Conservation (phyloP, 2,329 filamentous ascomycete species). For the Verticillium isaacii region DNA sequence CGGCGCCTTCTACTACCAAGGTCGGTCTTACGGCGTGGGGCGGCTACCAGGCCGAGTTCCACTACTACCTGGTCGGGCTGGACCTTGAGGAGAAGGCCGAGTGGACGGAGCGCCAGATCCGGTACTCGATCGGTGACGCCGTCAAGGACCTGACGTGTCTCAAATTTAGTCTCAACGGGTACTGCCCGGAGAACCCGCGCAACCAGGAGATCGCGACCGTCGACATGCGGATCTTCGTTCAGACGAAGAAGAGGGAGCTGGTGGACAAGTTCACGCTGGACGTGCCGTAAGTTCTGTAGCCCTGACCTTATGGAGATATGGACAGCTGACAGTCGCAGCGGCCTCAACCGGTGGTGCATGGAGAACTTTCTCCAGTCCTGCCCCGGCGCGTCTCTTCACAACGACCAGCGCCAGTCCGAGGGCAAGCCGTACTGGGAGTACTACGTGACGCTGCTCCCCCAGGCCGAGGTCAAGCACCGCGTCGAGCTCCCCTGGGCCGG, state of each 20-base stretch:
- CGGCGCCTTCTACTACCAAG: constrained; percentile 26
- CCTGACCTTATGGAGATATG: neutral
- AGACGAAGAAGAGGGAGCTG: constrained; percentile 3
- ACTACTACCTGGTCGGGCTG: constrained; percentile 15
- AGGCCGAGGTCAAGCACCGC: constrained; percentile 17
- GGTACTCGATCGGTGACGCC: constrained; percentile 23
- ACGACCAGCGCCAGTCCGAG: constrained; percentile 18
- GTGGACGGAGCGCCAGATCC: constrained; percentile 20
- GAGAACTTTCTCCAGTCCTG: constrained; percentile 17
- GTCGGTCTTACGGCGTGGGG: constrained; percentile 18
- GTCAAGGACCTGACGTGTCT: constrained; percentile 13
- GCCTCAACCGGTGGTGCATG: constrained; percentile 18
- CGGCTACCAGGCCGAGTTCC: constrained; percentile 19
- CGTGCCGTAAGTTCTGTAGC: neutral
- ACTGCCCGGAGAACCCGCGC: constrained; percentile 10
- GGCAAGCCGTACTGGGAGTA: constrained; percentile 20
- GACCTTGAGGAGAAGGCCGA: constrained; percentile 17
- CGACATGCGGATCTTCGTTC: constrained; percentile 14
- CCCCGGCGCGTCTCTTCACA: constrained; percentile 17
- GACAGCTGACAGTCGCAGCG: neutral
- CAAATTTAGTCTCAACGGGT: constrained; percentile 13
- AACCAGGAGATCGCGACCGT: constrained; percentile 15
- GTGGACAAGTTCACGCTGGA: constrained; percentile 10
- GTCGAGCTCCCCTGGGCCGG: constrained; percentile 15
- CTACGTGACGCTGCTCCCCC: constrained; percentile 17